Conservation (phyloP, 306 rosid species). For the Sesbania bispinosa region DNA sequence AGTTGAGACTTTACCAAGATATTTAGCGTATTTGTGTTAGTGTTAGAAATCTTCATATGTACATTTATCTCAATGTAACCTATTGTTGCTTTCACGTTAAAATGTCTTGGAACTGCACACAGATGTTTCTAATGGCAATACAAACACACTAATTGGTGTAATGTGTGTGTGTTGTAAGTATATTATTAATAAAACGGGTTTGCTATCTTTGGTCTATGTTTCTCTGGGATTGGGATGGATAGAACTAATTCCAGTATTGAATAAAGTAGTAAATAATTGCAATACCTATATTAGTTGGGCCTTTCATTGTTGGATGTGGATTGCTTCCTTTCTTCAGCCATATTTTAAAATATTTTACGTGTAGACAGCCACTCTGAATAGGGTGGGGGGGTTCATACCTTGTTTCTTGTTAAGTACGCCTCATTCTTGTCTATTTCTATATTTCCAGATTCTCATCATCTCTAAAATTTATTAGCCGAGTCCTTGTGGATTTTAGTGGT, state of each 20-base stretch:
- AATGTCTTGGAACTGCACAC: no score
- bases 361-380: background rate
- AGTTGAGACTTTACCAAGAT: background rate
- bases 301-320: background rate
- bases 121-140: no score
- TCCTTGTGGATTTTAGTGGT: conserved; percentile 8
- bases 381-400: background rate
- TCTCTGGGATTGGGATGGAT: background rate
- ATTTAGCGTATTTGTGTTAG: background rate
- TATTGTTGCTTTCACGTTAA: no score
- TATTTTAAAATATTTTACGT: background rate
- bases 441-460: conserved; percentile 15
- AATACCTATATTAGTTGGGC: background rate
- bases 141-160: no score
- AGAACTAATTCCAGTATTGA: background rate
- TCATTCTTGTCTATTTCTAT: background rate
- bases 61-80: no score
- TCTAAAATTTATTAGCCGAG: background rate
- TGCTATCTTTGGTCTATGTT: conserved; percentile 1
- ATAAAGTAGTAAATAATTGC: background rate
- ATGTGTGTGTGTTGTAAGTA: no score
- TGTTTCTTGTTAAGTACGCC: background rate
- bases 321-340: background rate
- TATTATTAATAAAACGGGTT: background rate
- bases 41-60: no score